Evolutionary conservation across 192 early-diverging fungal species (phyloP).

Genomic region (Piromyces sp.): DNA sequence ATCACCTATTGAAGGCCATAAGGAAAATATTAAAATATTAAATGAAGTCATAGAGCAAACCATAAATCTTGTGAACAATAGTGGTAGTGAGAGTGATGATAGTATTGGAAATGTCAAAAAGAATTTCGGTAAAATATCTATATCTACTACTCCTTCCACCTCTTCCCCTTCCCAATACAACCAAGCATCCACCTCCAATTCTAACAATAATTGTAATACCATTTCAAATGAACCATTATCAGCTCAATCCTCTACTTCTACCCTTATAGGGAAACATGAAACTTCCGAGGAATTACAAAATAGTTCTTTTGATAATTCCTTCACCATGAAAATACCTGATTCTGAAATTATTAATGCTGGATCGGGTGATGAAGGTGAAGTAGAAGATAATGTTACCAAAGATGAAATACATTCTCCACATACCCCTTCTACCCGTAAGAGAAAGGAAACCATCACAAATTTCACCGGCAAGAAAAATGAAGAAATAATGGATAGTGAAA

Average conservation of each 20-base stretch:
- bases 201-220: neutral
- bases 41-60: neutral
- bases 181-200: too few species aligned
- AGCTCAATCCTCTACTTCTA: neutral
- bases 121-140: neutral
- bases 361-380: neutral
- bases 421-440: neutral
- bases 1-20: neutral
- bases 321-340: neutral
- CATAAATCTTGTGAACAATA: neutral
- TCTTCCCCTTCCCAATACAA: too few species aligned
- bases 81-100: neutral
- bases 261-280: neutral
- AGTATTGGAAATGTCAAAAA: neutral
- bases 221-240: neutral
- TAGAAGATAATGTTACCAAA: neutral
- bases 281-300: neutral
- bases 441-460: neutral
- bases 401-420: neutral
- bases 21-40: neutral
- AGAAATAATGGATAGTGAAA: neutral
- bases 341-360: neutral
- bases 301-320: neutral
- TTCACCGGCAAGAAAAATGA: neutral
- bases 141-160: too few species aligned